A percentile compares a stretch with the other conserved stretches of the same genome.
These are phyloP conservation scores for Brassica carinata DNA, from an alignment of 345 rosid species.

Conservation along the genomic window DNA sequence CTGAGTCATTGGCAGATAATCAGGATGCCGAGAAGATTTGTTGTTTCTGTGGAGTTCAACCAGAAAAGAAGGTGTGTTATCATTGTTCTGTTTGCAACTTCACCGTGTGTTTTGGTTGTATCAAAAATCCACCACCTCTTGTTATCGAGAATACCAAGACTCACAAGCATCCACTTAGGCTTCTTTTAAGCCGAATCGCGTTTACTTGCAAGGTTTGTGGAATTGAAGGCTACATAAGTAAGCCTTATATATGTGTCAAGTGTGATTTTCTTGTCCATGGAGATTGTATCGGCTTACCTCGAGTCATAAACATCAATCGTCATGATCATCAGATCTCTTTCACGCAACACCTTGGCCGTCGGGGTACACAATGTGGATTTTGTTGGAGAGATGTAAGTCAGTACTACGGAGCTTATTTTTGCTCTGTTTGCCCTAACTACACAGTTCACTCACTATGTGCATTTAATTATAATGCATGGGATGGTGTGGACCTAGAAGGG, in stretches of 20 bases:
- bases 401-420: background rate
- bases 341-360: background rate
- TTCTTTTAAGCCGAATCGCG: background rate
- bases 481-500: background rate
- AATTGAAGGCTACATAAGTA: background rate
- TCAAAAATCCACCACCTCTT: conserved; percentile 2
- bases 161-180: conserved; percentile 12
- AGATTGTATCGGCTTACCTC: background rate
- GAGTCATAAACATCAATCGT: background rate
- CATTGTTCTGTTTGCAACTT: conserved; percentile 14
- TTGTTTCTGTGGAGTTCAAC: background rate
- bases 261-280: background rate
- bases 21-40: background rate
- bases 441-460: background rate
- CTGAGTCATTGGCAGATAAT: background rate
- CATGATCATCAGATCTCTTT: background rate
- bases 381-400: background rate
- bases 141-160: background rate
- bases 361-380: conserved; percentile 2
- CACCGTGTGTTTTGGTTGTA: background rate
- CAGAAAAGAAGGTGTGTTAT: background rate
- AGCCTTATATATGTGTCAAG: background rate
- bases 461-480: background rate
- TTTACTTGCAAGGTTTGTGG: background rate
- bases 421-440: background rate